These are phyloP conservation scores for Amniculicola lignicola DNA, from an alignment of 495 filamentous ascomycete genomes.

Conservation along the genomic window DNA sequence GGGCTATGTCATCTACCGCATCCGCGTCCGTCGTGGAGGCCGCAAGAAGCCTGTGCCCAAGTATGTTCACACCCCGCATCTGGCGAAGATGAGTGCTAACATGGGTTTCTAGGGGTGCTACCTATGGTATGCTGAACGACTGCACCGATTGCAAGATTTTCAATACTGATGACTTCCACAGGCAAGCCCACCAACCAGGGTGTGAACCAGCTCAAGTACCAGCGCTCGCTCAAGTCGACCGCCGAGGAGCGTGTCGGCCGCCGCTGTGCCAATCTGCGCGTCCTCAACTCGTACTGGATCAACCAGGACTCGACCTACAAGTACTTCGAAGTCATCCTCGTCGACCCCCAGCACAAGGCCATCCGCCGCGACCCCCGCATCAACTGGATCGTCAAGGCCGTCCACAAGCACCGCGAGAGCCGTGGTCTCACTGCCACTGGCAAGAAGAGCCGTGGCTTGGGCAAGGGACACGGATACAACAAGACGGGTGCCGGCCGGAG, in stretches of 20 bases:
- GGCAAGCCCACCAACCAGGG: conserved; percentile 99
- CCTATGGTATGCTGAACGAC: conserved; percentile 68
- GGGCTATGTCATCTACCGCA: conserved; percentile 99
- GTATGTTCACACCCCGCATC: conserved; percentile 12
- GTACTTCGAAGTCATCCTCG: conserved; percentile 99
- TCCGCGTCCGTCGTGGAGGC: conserved; percentile 94
- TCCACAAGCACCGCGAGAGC: conserved; percentile 98
- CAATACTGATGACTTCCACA: conserved; percentile 39
- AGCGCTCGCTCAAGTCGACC: conserved; percentile 93
- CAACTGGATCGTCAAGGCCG: conserved; percentile 99
- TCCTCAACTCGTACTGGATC: conserved; percentile 99
- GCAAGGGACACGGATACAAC: conserved; percentile 98
- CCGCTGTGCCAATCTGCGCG: conserved; percentile 95
- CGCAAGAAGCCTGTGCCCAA: conserved; percentile 79
- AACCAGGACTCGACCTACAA: conserved; percentile 99
- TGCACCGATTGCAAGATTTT: background rate
- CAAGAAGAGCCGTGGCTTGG: conserved; percentile 98
- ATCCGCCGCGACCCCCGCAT: conserved; percentile 98
- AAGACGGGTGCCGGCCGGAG: conserved; percentile 91
- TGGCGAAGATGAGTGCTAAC: conserved; percentile 16
- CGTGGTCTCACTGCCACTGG: conserved; percentile 95
- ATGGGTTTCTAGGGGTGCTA: conserved; percentile 81
- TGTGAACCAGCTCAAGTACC: conserved; percentile 99
- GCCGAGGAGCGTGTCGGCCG: conserved; percentile 99
- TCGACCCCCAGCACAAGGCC: conserved; percentile 99